These are phyloP conservation scores for Cephaloascus albidus DNA, from an alignment of 805 yeast species.

Conservation along the genomic window DNA sequence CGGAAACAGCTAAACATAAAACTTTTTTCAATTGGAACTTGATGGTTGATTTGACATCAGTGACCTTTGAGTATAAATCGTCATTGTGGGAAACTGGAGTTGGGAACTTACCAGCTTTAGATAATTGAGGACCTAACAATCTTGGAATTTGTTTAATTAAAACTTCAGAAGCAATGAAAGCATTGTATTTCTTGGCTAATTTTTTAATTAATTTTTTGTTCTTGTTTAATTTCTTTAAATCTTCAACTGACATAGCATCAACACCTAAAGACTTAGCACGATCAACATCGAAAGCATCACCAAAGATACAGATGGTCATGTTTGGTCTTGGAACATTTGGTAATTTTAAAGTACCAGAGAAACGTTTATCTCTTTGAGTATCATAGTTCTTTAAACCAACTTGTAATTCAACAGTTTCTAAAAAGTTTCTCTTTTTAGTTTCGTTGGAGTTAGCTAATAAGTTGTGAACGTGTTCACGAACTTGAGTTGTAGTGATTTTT, in stretches of 20 bases:
- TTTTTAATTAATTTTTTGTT: slow-evolving; percentile 99
- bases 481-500: slow-evolving; percentile 84
- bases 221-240: slow-evolving; percentile 99
- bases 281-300: slow-evolving; percentile 99
- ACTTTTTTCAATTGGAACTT: slow-evolving; percentile 99
- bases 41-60: slow-evolving; percentile 98
- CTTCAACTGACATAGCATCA: slow-evolving; percentile 99
- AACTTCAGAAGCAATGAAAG: slow-evolving; percentile 98
- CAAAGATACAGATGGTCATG: slow-evolving; percentile 99
- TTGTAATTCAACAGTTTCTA: slow-evolving; percentile 99
- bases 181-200: slow-evolving; percentile 99
- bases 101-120: slow-evolving; percentile 99
- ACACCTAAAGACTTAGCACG: slow-evolving; percentile 99
- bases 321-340: slow-evolving; percentile 99
- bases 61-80: slow-evolving; percentile 91
- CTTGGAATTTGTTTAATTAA: slow-evolving; percentile 99
- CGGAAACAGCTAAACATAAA: slow-evolving; percentile 98
- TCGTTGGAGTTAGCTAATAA: slow-evolving; percentile 83
- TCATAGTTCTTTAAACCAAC: slow-evolving; percentile 99
- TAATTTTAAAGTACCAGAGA: slow-evolving; percentile 98
- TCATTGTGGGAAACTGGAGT: slow-evolving; percentile 99
- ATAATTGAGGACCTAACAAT: slow-evolving; percentile 99
- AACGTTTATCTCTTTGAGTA: slow-evolving; percentile 99
- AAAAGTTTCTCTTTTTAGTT: slow-evolving; percentile 99
- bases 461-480: slow-evolving; percentile 94